Base-by-base conservation (phyloP, 1,284 basidiomycete species). In the Clitocybe nebularis region DNA sequence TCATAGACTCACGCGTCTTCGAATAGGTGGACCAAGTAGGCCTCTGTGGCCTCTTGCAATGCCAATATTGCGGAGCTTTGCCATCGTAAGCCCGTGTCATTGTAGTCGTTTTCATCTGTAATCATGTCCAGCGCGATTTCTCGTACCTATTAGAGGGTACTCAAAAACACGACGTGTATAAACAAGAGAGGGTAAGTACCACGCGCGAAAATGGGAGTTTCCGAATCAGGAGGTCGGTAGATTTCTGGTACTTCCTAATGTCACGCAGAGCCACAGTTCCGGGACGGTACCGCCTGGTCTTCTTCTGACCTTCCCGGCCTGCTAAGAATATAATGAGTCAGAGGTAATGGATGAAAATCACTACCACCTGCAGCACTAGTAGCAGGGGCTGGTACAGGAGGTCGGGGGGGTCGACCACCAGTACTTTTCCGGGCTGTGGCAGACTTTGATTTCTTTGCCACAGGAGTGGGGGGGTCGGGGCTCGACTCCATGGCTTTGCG, bases 1-100 rank as follows among this genome's bases (percentile, higher is more conserved):
- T n/a, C 35, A 13, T 17, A 16, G 14, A 86, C 92, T 71, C 62
- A 95, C 87, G 93, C 89, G 65, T 97, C 93, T 66, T 97, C 93
- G 53, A 97, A 96, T 28, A 97, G 68, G 67, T 96, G 93, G 10
- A 97, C 89, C 9, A 97, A 71, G 56, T 83, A 97, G 10, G 93
- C 93, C 65, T 97, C 93, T 19, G 92, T 90, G 6, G 93, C 93
- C 66, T 97, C 93, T 59, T 97, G 93, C 44, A 97, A 66, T 2
- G 94, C 94, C 48, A 93, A 61, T 42, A 97, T 75, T 3, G 93
- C 93, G 8, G 89, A 89, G 47, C 80, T 88, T 63, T 97, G 93
- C 93, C 93, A 97, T 36, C 93, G 75, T 42, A 96, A 65, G 29
- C 80, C 85, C 0, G 69, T 59, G 13, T 74, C 72, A n/a, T 72